Evolutionary conservation across 1,284 basidiomycete species (phyloP), one percentile per base, ranked within the genome.

Genomic region (Irpex lacteus): DNA sequence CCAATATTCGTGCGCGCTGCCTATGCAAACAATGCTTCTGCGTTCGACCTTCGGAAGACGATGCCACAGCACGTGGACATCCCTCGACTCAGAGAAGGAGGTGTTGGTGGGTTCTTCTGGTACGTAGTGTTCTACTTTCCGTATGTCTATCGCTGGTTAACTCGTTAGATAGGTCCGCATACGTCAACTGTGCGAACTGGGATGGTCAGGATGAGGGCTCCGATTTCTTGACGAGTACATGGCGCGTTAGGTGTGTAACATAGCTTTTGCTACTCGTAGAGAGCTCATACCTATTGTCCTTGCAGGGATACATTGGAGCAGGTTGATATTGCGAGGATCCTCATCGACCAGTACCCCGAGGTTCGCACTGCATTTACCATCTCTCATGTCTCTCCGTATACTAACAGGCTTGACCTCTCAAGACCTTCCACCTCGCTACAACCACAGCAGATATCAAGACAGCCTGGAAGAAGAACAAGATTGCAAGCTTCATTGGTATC

Each of bases 51-150:
- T 47, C 75, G 83, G 56, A 76, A 81, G 38, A 66, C 70, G 4
- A 83, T 88, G 71, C 83, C 83, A 15, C 85, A 81, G 7, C 93
- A 97, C 69, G 89, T 97, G 47, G 95, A 97, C 74, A 94, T 97
- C 59, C 92, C 94, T 0, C 84, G 94, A 36, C 77, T 96, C 37
- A 79, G 85, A 44, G 74, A 88, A 70, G 96, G 96, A 3, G 86
- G 85, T 69, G 88, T 95, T 19, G 95, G 95, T 19, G 93, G 92
- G 1, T 94, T 96, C 80, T 96, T 96, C 80, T 96, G 94, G 94
- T 93, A 73, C 62, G 83, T 71, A 15, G 4, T 11, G 7, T 44
- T 19, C 18, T 55, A 26, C 18, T 21, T n/a, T n/a, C n/a, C n/a
- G n/a, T n/a, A n/a, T n/a, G n/a, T n/a, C n/a, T n/a, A n/a, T n/a